These are phyloP conservation scores for Teratosphaeria gauchensis DNA, from an alignment of 2,329 filamentous ascomycete genomes.

Conservation along the genomic window DNA sequence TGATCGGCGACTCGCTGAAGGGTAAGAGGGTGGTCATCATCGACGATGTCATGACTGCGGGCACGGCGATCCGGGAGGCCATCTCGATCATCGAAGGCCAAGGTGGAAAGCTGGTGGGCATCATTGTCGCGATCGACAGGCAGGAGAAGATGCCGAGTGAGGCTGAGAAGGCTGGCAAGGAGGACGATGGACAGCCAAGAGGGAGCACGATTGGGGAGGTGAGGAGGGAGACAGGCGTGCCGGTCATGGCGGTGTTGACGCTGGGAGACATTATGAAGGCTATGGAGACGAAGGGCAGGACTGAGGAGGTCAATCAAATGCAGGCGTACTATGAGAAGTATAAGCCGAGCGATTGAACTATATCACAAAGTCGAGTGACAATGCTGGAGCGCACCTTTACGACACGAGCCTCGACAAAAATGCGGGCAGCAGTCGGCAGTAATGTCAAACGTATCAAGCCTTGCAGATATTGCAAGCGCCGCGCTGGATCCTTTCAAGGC, in stretches of 20 bases:
- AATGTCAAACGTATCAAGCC: no score
- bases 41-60: slow-evolving; percentile 93
- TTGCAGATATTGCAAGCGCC: no score
- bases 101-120: slow-evolving; percentile 75
- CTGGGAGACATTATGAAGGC: slow-evolving; percentile 63
- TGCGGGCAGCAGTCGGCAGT: no score
- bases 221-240: slow-evolving; percentile 71
- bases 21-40: slow-evolving; percentile 83
- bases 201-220: slow-evolving; percentile 80
- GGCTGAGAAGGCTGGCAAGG: slow-evolving; percentile 29
- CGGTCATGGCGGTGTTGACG: slow-evolving; percentile 73
- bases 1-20: slow-evolving; percentile 77
- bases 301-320: slow-evolving; percentile 46
- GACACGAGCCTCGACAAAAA: no score
- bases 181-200: slow-evolving; percentile 58
- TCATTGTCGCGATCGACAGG: slow-evolving; percentile 80
- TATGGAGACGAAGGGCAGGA: slow-evolving; percentile 33
- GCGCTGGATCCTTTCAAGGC: no score
- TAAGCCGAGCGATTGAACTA: slow-evolving; percentile 20
- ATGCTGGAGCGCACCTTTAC: no score
- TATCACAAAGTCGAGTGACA: no score
- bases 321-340: slow-evolving; percentile 57
- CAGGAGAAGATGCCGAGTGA: slow-evolving; percentile 66
- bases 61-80: slow-evolving; percentile 86
- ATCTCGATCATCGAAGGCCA: slow-evolving; percentile 80